Conservation (phyloP, 768 basidiomycete species). For the Agrocybe pediades region DNA sequence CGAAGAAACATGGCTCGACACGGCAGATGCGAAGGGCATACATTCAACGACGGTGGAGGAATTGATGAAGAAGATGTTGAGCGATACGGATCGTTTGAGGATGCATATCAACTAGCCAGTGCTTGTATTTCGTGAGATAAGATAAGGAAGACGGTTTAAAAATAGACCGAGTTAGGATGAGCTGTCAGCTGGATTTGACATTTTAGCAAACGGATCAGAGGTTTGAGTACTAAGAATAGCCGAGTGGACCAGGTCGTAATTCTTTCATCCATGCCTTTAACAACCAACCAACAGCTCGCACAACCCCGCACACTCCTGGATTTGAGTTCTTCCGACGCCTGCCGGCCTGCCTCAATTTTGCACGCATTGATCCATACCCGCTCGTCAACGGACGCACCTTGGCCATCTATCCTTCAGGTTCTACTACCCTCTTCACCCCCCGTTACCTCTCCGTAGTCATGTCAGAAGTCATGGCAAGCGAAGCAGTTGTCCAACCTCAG, state of each 20-base stretch:
- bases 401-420: too few species aligned
- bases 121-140: neutral
- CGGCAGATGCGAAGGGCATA: constrained; percentile 34
- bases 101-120: neutral
- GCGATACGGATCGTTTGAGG: neutral
- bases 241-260: too few species aligned
- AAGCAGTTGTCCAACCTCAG: neutral
- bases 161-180: too few species aligned
- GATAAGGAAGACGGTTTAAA: neutral
- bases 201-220: too few species aligned
- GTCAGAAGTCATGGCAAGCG: neutral
- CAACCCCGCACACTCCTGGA: neutral
- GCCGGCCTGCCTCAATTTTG: neutral
- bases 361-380: neutral
- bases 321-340: neutral
- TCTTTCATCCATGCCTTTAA: too few species aligned
- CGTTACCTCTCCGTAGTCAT: neutral
- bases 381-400: too few species aligned
- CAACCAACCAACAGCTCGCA: too few species aligned
- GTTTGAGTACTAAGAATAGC: too few species aligned
- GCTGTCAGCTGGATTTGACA: too few species aligned
- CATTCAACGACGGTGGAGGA: constrained; percentile 24
- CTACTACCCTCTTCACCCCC: neutral
- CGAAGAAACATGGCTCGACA: constrained; percentile 33
- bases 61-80: constrained; percentile 11